phyloP scores from a whole-genome alignment of 2,329 filamentous ascomycete species.

The Lachnellula subtilissima region DNA sequence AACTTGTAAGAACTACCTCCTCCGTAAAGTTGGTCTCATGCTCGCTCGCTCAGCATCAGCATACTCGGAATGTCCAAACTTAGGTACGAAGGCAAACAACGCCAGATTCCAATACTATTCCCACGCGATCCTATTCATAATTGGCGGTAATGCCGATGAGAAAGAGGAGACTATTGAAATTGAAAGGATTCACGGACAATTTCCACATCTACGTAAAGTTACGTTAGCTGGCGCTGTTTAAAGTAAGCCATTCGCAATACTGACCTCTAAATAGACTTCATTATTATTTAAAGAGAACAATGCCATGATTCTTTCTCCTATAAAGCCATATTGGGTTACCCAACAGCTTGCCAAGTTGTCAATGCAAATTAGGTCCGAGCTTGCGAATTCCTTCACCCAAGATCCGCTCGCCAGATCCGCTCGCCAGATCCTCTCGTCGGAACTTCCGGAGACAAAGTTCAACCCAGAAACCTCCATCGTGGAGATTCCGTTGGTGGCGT shows the following conservation, averaged over 20 bases:
- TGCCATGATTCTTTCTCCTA: slow-evolving; percentile 92
- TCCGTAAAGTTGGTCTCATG: too few species aligned
- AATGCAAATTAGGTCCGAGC: slow-evolving; percentile 79
- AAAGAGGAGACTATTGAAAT: neutral
- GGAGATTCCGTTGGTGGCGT: slow-evolving; percentile 87
- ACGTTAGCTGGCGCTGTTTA: neutral
- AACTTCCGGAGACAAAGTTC: slow-evolving; percentile 54
- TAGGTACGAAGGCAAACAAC: too few species aligned
- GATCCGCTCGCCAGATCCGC: slow-evolving; percentile 51
- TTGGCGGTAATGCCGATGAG: neutral
- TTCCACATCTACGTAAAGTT: slow-evolving; percentile 1
- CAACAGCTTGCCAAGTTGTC: slow-evolving; percentile 60
- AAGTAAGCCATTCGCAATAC: neutral
- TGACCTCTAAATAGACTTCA: slow-evolving; percentile 80
- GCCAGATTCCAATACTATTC: neutral
- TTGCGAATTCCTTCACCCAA: slow-evolving; percentile 78
- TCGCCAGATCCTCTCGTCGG: slow-evolving; percentile 67
- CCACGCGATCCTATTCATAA: neutral
- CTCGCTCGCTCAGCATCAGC: too few species aligned
- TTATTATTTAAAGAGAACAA: slow-evolving; percentile 75
- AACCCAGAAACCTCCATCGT: slow-evolving; percentile 70
- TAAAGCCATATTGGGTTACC: slow-evolving; percentile 47
- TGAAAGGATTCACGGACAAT: neutral
- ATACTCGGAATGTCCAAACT: too few species aligned
- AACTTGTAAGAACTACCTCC: too few species aligned